phyloP scores from a whole-genome alignment of 2,329 filamentous ascomycete genomes.

The Chrysoporthe deuterocubensis region DNA sequence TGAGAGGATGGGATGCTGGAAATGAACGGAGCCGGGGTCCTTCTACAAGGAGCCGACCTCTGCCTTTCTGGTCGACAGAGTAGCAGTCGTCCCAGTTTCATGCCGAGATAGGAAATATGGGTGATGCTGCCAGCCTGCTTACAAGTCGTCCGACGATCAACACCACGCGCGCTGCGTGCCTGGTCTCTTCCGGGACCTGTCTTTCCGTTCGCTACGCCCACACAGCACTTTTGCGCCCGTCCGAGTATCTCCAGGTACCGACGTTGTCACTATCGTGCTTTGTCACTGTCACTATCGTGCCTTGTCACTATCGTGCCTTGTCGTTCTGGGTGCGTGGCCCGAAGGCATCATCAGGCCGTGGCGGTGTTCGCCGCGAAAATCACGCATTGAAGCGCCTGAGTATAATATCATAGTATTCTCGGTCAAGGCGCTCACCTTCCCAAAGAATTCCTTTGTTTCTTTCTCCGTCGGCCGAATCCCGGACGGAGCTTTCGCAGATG shows the following conservation, averaged over 20 bases:
- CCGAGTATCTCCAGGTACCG: conserved; percentile 8
- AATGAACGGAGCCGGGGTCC: background rate
- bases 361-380: conserved; percentile 1
- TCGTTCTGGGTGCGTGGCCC: conserved; percentile 4
- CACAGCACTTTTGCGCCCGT: conserved; percentile 7
- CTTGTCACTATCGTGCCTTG: conserved; percentile 1
- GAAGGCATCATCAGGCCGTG: conserved; percentile 15
- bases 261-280: background rate
- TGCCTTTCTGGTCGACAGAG: conserved; percentile 5
- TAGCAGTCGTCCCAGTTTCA: background rate
- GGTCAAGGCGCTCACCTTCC: conserved; percentile 14
- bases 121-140: background rate
- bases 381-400: background rate
- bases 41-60: background rate
- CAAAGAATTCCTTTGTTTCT: background rate
- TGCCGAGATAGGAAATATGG: conserved; percentile 5
- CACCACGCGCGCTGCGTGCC: background rate
- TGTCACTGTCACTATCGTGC: background rate
- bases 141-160: background rate
- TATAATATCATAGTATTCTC: background rate
- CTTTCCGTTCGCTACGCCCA: background rate
- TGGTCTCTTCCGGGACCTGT: background rate
- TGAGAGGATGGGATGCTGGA: background rate
- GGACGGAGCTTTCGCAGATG: conserved; percentile 11
- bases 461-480: conserved; percentile 8